phyloP scores from a whole-genome alignment of 2,329 filamentous ascomycete genomes.

The Neopestalotiopsis rosae region DNA sequence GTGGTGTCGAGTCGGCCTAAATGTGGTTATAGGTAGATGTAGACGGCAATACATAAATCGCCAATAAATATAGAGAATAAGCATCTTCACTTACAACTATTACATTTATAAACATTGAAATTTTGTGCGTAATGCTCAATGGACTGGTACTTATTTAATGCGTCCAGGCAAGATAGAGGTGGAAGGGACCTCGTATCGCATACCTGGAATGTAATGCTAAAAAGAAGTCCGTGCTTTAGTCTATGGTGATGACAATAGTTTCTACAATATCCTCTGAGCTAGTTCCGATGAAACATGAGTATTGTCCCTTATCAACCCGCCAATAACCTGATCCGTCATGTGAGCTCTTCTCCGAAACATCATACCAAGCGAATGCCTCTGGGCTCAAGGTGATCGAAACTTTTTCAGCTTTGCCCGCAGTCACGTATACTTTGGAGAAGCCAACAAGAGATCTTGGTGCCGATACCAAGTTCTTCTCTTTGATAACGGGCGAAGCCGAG shows the following conservation, averaged over 20 bases:
- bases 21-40: too few relatives aligned
- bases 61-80: too few relatives aligned
- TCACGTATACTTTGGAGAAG: not conserved
- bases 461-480: not conserved
- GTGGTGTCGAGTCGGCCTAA: conserved; percentile 11
- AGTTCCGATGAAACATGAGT: not conserved
- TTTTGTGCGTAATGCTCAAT: too few relatives aligned
- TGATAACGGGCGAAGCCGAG: not conserved
- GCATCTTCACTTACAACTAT: too few relatives aligned
- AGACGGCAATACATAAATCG: too few relatives aligned
- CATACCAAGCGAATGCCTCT: not conserved
- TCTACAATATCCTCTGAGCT: not conserved
- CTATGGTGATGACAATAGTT: not conserved
- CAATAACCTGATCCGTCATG: not conserved
- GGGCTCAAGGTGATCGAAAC: not conserved
- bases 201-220: not conserved
- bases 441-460: not conserved
- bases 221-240: not conserved
- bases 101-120: too few relatives aligned
- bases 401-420: not conserved
- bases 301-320: not conserved
- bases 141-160: too few relatives aligned
- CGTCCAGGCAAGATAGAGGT: not conserved
- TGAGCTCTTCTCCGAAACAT: not conserved
- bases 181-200: not conserved